Base-by-base conservation (phyloP, 2,329 filamentous ascomycete genomes). In the Ambrosiella xylebori region DNA sequence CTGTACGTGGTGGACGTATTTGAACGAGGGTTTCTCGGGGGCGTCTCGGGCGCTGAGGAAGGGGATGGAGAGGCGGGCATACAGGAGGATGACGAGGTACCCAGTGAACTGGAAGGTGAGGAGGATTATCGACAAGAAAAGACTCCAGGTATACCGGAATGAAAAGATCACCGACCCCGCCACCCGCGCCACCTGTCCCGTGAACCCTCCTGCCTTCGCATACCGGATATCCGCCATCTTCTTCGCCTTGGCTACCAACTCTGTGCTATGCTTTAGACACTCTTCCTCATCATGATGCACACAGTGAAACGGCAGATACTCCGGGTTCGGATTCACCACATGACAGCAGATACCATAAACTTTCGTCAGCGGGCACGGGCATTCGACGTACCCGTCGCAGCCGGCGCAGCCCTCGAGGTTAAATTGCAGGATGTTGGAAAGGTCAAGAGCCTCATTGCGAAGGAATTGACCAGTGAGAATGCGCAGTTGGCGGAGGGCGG, bases 331-430 rank as follows among this genome's bases (percentile, higher is more conserved):
- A n/a, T 37, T 17, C 17, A 35, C 39, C 53, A 55, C 44, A 35
- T 57, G 55, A 35, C 55, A 57, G 45, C 55, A 57, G 13, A 57
- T 13, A 13, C 45, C 44, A 13, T 57, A 50, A 3, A 17, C 5
- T 8, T 38, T 13, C 7, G 40, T 38, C 15, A 39, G 40, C 8
- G 5, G 11, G 45, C 55, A 57, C 7, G n/a, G 6, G 11, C 55
- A 57, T 12, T 37, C 19, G 36, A 35, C 35, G 11, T 27, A 9
- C 7, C 55, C 36, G 35, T 13, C 19, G 36, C 55, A 57, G 37
- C 40, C 45, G 15, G 44, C 55, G 12, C 55, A 57, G 13, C 35
- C 44, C n/a, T 37, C 47, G 35, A 57, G 44, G 55, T 54, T 36
- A 9, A 38, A 37, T 8, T 53, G 51, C 9, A 53, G n/a, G 13